Base-by-base conservation (phyloP, 495 filamentous ascomycete genomes). In the Pyrenula massariospora region DNA sequence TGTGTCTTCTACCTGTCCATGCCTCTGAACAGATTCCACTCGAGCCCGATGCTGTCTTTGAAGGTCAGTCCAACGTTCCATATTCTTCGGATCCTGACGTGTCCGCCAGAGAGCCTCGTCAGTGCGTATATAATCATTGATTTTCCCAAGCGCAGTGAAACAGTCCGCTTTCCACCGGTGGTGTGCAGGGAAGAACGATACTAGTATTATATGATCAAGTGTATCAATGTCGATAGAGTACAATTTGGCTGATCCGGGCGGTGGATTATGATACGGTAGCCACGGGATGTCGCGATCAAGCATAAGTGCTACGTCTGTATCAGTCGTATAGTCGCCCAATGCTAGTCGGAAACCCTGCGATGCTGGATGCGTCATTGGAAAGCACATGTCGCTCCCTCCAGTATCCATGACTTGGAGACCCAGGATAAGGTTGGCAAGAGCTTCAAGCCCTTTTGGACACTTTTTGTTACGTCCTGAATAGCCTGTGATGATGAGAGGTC, bases 241-340 rank as follows among this genome's bases (percentile, higher is more conserved):
- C 24, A 69, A 61, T 20, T 54, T 31, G 0, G 67, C 67, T 5
- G 48, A 48, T 1, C 58, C 36, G 15, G 55, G 53, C 12, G 67
- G 67, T 24, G 52, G 57, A 25, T 59, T 57, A 3, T 55, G 58
- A 11, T 57, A 60, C 1, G 62, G 62, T 24, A 68, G 63, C 65
- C 65, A 69, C 0, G 67, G 67, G 11, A 70, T 65, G 50, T 70
- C 68, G 31, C 60, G 62, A 53, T 68, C 65, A 19, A 68, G 48
- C 2, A 64, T 62, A 15, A 66, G 54, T 21, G 64, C 61, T 2
- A 68, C 65, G 48, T 65, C 63, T 5, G 58, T 63, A 52, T 58
- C 63, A 31, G 57, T 62, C n/a, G 56, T 62, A 20, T 61, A 58
- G 48, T 57, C 56, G 19, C 53, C 62, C 24, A 62, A 52, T 24